Evolutionary conservation across 23 red algal species (phyloP).

Genomic region (Chondrus crispus): DNA sequence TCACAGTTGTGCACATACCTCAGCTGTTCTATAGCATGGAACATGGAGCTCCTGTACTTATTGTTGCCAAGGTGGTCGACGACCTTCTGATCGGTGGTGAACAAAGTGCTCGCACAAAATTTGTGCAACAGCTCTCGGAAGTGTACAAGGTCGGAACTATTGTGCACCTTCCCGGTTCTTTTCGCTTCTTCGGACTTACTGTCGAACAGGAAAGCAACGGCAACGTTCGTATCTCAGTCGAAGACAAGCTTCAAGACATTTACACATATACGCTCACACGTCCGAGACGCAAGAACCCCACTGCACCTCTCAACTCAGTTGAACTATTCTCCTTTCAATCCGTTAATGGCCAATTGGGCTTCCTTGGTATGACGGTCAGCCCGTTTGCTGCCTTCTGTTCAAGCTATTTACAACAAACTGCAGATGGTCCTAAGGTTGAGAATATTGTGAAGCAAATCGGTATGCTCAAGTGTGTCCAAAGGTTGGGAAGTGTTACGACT

Average conservation of each 20-base stretch:
- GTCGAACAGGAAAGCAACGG: background rate
- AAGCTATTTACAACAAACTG: conserved; percentile 17
- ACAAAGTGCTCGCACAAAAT: background rate
- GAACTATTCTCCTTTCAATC: background rate
- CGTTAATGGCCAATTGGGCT: background rate
- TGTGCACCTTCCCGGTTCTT: background rate
- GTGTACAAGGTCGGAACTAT: background rate
- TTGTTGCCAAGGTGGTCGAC: background rate
- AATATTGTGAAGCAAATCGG: background rate
- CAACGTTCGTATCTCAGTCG: background rate
- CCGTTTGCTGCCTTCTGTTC: background rate
- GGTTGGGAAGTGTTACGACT: background rate
- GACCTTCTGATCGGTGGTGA: background rate
- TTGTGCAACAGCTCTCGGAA: background rate
- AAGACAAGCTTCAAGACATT: background rate
- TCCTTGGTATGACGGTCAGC: background rate
- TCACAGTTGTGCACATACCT: background rate
- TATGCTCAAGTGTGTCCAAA: background rate
- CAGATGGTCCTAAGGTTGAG: background rate
- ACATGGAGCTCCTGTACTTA: background rate
- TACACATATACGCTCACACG: background rate
- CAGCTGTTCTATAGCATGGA: background rate
- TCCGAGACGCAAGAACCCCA: background rate
- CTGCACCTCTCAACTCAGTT: background rate
- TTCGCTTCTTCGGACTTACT: background rate